Conservation (phyloP, 2,329 filamentous ascomycete genomes). For the Pseudocercospora fijiensis region DNA sequence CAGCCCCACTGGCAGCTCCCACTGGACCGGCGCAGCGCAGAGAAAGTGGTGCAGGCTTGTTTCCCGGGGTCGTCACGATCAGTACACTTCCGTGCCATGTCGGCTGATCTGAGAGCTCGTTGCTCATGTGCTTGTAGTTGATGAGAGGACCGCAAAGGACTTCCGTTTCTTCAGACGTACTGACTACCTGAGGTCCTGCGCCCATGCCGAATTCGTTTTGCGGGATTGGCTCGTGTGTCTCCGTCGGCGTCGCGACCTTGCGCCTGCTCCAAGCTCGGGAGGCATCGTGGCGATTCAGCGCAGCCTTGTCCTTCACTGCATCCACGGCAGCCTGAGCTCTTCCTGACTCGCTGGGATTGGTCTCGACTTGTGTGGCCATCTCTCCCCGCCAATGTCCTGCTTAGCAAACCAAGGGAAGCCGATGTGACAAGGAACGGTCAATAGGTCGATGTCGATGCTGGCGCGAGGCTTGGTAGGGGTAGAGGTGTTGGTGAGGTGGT, state of each 20-base stretch:
- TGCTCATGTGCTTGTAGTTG: constrained; percentile 74
- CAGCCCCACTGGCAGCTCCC: constrained; percentile 32
- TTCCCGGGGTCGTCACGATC: constrained; percentile 74
- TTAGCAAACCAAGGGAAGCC: background rate
- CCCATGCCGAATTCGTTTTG: constrained; percentile 40
- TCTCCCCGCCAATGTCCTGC: background rate
- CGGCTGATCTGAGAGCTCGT: constrained; percentile 45
- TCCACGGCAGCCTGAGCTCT: constrained; percentile 16
- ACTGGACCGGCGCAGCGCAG: constrained; percentile 54
- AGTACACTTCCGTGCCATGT: constrained; percentile 84
- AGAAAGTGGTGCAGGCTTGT: constrained; percentile 60
- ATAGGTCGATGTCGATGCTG: background rate
- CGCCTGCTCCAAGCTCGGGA: constrained; percentile 13
- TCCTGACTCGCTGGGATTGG: constrained; percentile 1
- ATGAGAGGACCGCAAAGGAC: constrained; percentile 71
- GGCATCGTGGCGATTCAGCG: constrained; percentile 14
- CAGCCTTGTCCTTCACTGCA: constrained; percentile 14
- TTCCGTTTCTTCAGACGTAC: constrained; percentile 48
- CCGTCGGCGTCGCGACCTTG: constrained; percentile 9
- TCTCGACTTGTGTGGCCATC: constrained; percentile 2
- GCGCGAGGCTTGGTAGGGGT: background rate
- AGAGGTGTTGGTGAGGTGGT: background rate
- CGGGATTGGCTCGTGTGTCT: constrained; percentile 19
- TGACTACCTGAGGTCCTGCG: constrained; percentile 45
- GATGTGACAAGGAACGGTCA: background rate